Base-by-base conservation (phyloP, 495 filamentous ascomycete species). In the Articulospora tetracladia region DNA sequence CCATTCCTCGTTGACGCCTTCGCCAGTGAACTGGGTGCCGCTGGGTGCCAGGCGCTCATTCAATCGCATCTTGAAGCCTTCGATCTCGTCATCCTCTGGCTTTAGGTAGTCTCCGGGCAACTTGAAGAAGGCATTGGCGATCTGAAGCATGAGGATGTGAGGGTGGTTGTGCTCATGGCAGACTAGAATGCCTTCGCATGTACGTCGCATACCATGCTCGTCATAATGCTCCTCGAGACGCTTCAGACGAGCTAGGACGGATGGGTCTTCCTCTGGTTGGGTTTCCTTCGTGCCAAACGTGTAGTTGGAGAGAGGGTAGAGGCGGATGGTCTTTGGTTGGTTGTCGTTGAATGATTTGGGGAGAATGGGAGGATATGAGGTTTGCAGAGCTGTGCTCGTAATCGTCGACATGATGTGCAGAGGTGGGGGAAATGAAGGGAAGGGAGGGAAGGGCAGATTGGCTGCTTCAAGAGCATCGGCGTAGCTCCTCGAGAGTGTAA, bases 151-250 rank as follows among this genome's bases (percentile, higher is more conserved):
- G 68, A 97, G 74, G 55, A 98, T 94, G 70, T 98, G 94, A 1
- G 94, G 94, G 72, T 97, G 94, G 72, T 97, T 97, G 77, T 98
- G 93, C 73, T 98, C 94, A 70, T 98, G 94, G 74, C 94, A 98
- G 61, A 98, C 91, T 12, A 98, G 81, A 58, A 98, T 86, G 58
- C 94, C 94, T 76, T 98, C 94, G 72, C 93, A 97, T 6, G 94
- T 97, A 4, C 94, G 85, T 36, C 94, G 87, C 94, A 98, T 98
- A 62, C 94, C 94, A 78, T 97, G 85, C 46, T 84, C 76, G 11
- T 85, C 80, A 74, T 97, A 98, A 74, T 98, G 93, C 66, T 98
- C 92, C 69, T 98, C 92, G 13, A 98, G 82, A 6, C 94, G 84
- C 74, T 92, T 91, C 52, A 98, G 83, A 3, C 94, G 91, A 27